Evolutionary conservation across 2,329 filamentous ascomycete species (phyloP).

Genomic region (Chrysoporthe austroafricana): DNA sequence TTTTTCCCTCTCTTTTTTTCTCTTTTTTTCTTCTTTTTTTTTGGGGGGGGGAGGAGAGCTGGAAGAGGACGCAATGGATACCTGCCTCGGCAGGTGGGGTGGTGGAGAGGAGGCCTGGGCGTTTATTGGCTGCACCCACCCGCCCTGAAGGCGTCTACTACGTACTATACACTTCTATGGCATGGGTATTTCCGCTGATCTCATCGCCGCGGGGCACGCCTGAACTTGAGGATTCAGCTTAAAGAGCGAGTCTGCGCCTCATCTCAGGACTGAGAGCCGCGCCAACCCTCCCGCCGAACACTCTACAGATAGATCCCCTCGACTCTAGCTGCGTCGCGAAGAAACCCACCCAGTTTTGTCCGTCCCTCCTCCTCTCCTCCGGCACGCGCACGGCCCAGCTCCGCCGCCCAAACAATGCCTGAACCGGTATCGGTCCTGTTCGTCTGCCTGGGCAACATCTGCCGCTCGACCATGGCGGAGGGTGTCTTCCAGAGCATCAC

Average conservation of each 20-base stretch:
- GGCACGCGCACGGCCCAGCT: neutral
- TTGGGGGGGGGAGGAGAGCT: neutral
- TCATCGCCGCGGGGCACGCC: neutral
- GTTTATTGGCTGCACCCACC: neutral
- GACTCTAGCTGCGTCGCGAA: no score
- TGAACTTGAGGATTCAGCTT: neutral
- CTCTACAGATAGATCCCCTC: no score
- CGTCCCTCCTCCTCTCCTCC: neutral
- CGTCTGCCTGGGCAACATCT: slow-evolving; percentile 97
- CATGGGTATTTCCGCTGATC: neutral
- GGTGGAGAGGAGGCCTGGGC: neutral
- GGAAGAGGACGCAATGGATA: no score
- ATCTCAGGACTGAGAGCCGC: neutral
- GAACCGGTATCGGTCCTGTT: slow-evolving; percentile 74
- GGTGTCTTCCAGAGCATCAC: slow-evolving; percentile 81
- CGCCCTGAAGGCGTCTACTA: neutral
- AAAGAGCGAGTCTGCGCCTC: neutral
- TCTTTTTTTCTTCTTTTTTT: neutral
- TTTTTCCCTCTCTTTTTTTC: neutral
- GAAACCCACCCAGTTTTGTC: no score
- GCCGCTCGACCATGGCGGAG: slow-evolving; percentile 92
- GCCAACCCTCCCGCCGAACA: no score
- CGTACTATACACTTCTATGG: no score
- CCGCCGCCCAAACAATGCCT: slow-evolving; percentile 16
- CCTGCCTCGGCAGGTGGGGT: neutral